Conservation (phyloP, 176 grass and related monocot species). For the Aegilops speltoides region DNA sequence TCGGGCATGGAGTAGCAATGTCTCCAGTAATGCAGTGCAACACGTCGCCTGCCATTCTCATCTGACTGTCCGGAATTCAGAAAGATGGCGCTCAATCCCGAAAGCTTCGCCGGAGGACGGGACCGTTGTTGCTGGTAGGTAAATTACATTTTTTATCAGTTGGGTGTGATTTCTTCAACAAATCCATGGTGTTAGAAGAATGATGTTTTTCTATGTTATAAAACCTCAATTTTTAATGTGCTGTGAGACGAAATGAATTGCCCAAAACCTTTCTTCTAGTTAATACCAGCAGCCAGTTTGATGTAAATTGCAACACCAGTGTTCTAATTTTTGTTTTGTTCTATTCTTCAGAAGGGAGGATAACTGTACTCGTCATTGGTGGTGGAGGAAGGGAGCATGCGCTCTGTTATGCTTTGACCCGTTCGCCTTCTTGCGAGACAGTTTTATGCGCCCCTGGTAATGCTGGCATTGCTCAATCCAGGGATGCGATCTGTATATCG, state of each 20-base stretch:
- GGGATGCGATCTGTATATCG: constrained; percentile 57
- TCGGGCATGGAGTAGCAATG: constrained; percentile 16
- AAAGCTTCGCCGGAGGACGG: constrained; percentile 6
- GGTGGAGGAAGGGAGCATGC: constrained; percentile 83
- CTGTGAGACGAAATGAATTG: not conserved
- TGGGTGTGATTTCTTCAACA: too few relatives aligned
- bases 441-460: constrained; percentile 86
- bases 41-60: not conserved
- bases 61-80: not conserved
- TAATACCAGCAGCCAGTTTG: not conserved
- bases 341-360: constrained; percentile 36
- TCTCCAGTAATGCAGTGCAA: not conserved
- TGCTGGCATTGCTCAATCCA: constrained; percentile 66
- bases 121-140: constrained; percentile 24
- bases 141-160: not conserved
- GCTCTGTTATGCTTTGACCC: constrained; percentile 74
- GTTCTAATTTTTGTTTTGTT: not conserved
- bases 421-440: constrained; percentile 63
- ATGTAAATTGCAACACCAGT: not conserved
- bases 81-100: not conserved
- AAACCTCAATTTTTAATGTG: not conserved
- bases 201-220: not conserved
- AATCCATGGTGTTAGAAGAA: not conserved
- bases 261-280: not conserved
- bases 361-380: constrained; percentile 70